A percentile compares a stretch with the other conserved stretches of the same genome.
Conservation (phyloP, 805 yeast genomes). For the Yarrowia bubula region DNA sequence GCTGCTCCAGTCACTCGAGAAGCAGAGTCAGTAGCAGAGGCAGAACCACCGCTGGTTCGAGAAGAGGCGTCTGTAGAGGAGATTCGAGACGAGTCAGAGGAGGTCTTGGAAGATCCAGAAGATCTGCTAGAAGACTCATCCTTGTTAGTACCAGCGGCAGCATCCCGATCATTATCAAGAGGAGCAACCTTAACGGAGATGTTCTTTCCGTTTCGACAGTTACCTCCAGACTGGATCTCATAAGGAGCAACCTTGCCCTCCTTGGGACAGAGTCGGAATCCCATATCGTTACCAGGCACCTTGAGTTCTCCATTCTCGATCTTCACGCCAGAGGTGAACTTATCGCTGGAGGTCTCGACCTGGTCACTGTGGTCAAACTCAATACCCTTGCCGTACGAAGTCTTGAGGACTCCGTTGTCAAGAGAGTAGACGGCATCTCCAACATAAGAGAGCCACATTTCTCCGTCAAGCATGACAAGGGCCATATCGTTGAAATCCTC, state of each 20-base stretch:
- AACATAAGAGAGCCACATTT: slow-evolving; percentile 1
- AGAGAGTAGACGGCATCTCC: slow-evolving; percentile 9
- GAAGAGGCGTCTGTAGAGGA: neutral
- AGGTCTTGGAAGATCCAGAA: neutral
- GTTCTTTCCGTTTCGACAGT: neutral
- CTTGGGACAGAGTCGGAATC: slow-evolving; percentile 17
- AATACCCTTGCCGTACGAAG: slow-evolving; percentile 13
- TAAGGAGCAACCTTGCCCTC: slow-evolving; percentile 13
- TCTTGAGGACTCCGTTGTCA: slow-evolving; percentile 2
- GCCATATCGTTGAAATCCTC: neutral
- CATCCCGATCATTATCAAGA: neutral
- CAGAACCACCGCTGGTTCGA: neutral
- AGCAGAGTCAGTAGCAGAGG: neutral
- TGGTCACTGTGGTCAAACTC: slow-evolving; percentile 16
- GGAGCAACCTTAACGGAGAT: neutral
- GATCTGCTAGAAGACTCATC: neutral
- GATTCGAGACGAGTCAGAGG: neutral
- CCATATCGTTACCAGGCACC: slow-evolving; percentile 19
- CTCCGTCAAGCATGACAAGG: slow-evolving; percentile 13
- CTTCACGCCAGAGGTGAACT: neutral
- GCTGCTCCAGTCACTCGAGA: neutral
- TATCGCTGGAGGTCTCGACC: neutral
- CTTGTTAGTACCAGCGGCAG: neutral
- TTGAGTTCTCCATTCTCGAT: slow-evolving; percentile 9
- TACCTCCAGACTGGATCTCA: slow-evolving; percentile 10